Evolutionary conservation across 805 yeast genomes (phyloP).

Genomic region (Candida broadrunensis): DNA sequence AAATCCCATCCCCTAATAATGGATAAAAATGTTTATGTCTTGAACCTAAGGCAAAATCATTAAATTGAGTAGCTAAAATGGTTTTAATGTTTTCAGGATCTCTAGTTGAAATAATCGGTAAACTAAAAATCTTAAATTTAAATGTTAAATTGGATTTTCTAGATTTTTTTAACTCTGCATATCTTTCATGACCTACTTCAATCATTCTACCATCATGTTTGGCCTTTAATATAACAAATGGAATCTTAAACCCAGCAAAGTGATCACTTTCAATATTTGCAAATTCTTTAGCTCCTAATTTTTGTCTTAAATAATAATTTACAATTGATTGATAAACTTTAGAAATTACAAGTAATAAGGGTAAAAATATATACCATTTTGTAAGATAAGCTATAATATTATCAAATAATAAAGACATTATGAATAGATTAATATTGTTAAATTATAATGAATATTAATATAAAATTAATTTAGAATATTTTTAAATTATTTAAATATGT

Average conservation of each 20-base stretch:
- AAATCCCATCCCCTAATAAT: constrained; percentile 41
- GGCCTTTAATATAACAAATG: constrained; percentile 7
- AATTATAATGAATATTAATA: no score
- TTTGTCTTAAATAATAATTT: constrained; percentile 3
- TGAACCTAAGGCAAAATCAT: constrained; percentile 36
- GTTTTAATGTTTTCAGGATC: constrained; percentile 45
- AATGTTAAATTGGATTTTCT: constrained; percentile 8
- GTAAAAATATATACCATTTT: constrained; percentile 10
- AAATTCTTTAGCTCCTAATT: constrained; percentile 11
- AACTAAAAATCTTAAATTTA: constrained; percentile 15
- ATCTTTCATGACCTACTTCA: constrained; percentile 15
- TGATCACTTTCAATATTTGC: constrained; percentile 7
- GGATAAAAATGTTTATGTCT: constrained; percentile 37
- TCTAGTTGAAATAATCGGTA: constrained; percentile 19
- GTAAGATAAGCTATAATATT: neutral
- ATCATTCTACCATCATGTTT: constrained; percentile 16
- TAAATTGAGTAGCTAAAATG: constrained; percentile 39
- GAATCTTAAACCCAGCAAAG: constrained; percentile 15
- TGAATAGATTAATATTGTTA: no score
- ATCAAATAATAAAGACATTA: no score
- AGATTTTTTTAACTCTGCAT: constrained; percentile 5
- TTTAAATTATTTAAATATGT: no score
- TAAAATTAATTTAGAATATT: no score
- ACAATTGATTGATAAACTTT: neutral
- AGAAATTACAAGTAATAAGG: constrained; percentile 3